Conservation (phyloP, 495 filamentous ascomycete genomes). For the Hypoxylon crocopeplum region DNA sequence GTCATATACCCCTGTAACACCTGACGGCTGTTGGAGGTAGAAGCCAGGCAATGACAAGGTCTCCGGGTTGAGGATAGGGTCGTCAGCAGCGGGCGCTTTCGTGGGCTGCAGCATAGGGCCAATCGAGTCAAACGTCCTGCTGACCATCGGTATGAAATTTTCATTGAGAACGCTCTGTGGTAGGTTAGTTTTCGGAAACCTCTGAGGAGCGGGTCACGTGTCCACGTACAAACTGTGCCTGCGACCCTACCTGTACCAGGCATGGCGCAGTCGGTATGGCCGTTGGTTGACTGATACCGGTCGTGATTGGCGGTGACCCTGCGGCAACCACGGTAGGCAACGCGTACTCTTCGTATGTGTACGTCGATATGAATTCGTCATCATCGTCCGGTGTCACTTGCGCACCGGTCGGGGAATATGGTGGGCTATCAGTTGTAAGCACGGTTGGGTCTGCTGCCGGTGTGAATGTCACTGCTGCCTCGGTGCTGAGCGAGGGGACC, state of each 20-base stretch:
- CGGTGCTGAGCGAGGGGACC: conserved; percentile 2
- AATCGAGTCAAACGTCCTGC: not conserved
- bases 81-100: not conserved
- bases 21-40: not conserved
- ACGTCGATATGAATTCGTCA: conserved; percentile 10
- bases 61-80: conserved; percentile 4
- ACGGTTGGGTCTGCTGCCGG: not conserved
- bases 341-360: not conserved
- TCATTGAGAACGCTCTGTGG: conserved; percentile 9
- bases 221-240: conserved; percentile 6
- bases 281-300: conserved; percentile 2
- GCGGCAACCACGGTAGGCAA: not conserved
- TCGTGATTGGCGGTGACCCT: conserved; percentile 3
- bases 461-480: not conserved
- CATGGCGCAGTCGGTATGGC: conserved; percentile 6
- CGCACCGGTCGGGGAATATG: conserved; percentile 7
- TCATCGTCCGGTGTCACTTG: conserved; percentile 12
- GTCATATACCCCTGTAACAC: conserved; percentile 1
- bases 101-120: conserved; percentile 1
- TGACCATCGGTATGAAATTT: conserved; percentile 13
- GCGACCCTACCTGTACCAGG: not conserved
- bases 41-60: not conserved
- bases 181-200: not conserved
- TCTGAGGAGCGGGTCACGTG: not conserved
- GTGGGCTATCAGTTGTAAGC: conserved; percentile 3